Conservation (phyloP, 495 filamentous ascomycete genomes). For the Patellaria atrata region DNA sequence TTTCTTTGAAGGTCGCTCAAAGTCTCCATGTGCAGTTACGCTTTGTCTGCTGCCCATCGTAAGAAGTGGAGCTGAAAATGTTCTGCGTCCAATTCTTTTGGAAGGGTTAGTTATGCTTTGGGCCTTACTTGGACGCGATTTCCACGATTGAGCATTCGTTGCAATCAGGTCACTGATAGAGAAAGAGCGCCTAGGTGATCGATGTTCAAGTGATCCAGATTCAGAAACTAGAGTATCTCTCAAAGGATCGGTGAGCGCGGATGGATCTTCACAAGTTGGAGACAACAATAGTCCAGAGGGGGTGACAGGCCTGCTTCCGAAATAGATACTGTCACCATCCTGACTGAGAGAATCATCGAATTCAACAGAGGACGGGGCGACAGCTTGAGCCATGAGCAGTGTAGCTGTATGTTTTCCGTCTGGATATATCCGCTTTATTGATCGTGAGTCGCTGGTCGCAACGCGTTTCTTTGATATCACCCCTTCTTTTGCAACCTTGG, state of each 20-base stretch:
- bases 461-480: conserved; percentile 17
- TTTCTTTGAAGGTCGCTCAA: conserved; percentile 18
- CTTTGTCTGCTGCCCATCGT: conserved; percentile 21
- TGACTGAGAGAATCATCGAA: conserved; percentile 22
- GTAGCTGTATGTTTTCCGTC: conserved; percentile 23
- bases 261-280: not conserved
- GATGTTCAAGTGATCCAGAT: too few species aligned
- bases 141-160: conserved; percentile 19
- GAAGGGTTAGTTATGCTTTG: too few species aligned
- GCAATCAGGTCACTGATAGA: conserved; percentile 27
- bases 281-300: conserved; percentile 1
- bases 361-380: conserved; percentile 17
- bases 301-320: conserved; percentile 21
- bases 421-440: conserved; percentile 25
- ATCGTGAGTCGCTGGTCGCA: conserved; percentile 16
- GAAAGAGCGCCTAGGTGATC: conserved; percentile 26
- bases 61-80: conserved; percentile 22
- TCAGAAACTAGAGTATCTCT: not conserved
- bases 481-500: conserved; percentile 19
- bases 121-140: conserved; percentile 16
- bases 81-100: conserved; percentile 4
- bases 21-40: conserved; percentile 14
- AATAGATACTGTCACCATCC: conserved; percentile 19
- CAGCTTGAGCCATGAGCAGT: conserved; percentile 20
- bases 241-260: not conserved